These are phyloP conservation scores for Alternaria incomplexa DNA, from an alignment of 2,329 filamentous ascomycete species.

Conservation along the genomic window DNA sequence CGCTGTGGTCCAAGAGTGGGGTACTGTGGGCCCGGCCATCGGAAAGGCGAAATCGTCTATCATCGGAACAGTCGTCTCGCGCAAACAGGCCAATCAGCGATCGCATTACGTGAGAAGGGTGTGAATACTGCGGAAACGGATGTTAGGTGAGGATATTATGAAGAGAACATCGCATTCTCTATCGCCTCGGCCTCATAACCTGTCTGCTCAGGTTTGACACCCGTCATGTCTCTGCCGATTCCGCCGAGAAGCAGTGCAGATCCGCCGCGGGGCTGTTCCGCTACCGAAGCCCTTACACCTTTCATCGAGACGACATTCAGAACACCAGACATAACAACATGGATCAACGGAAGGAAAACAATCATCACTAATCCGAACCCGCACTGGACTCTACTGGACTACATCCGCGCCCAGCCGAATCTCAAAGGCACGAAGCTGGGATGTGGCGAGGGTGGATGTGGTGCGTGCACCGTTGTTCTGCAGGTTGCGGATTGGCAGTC, in stretches of 20 bases:
- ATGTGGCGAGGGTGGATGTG: slow-evolving; percentile 93
- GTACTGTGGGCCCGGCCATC: slow-evolving; percentile 9
- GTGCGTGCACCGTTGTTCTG: slow-evolving; percentile 83
- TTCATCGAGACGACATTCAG: slow-evolving; percentile 82
- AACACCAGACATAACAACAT: slow-evolving; percentile 75
- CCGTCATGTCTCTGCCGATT: slow-evolving; percentile 37
- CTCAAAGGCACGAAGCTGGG: slow-evolving; percentile 95
- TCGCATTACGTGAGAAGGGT: slow-evolving; percentile 26
- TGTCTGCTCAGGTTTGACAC: neutral
- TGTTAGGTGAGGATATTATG: slow-evolving; percentile 4
- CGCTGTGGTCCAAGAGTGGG: slow-evolving; percentile 26
- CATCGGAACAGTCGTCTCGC: slow-evolving; percentile 2
- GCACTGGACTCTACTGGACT: slow-evolving; percentile 88
- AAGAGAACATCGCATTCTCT: neutral
- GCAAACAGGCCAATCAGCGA: slow-evolving; percentile 25
- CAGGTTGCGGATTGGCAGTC: slow-evolving; percentile 62
- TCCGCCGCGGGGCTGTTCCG: slow-evolving; percentile 32
- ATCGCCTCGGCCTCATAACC: neutral
- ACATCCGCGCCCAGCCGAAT: slow-evolving; percentile 80
- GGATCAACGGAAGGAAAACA: slow-evolving; percentile 87
- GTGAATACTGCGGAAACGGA: slow-evolving; percentile 13
- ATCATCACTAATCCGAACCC: slow-evolving; percentile 85
- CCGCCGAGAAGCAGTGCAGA: slow-evolving; percentile 38
- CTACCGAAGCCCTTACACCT: slow-evolving; percentile 58
- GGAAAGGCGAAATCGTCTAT: slow-evolving; percentile 1